Percentiles rank a stretch among this genome's conserved stretches.
phyloP scores from a whole-genome alignment of 2,329 filamentous ascomycete species.

The Penicillium sp. region DNA sequence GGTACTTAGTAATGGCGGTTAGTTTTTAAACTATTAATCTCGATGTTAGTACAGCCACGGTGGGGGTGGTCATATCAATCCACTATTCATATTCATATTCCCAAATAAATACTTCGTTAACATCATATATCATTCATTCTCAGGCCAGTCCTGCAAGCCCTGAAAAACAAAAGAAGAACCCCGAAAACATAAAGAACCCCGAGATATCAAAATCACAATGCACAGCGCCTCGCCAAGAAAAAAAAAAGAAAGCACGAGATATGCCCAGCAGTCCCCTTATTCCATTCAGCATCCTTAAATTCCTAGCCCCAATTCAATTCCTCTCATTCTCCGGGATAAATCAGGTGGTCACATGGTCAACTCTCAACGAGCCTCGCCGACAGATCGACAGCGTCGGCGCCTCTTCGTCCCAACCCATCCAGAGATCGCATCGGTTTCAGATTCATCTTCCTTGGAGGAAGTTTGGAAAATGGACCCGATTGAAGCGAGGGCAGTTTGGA shows the following conservation, averaged over 20 bases:
- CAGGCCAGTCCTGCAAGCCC: too few species aligned
- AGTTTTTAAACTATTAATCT: neutral
- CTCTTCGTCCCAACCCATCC: conserved; percentile 23
- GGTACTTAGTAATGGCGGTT: neutral
- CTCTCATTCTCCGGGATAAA: neutral
- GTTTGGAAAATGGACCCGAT: conserved; percentile 13
- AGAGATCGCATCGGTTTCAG: conserved; percentile 21
- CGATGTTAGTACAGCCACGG: neutral
- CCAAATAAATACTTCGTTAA: neutral
- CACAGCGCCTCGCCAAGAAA: neutral
- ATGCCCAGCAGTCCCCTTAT: neutral
- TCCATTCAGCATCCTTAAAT: neutral
- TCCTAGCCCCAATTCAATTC: too few species aligned
- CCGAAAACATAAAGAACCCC: neutral
- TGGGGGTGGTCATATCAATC: neutral
- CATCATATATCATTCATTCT: neutral
- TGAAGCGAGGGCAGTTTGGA: conserved; percentile 12
- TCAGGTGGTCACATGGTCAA: neutral
- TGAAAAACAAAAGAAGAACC: neutral
- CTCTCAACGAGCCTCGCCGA: conserved; percentile 19
- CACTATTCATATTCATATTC: neutral
- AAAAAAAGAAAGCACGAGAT: neutral
- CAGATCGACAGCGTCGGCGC: conserved; percentile 20
- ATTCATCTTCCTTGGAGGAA: neutral
- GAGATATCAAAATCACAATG: neutral